phyloP scores from a whole-genome alignment of 2,329 filamentous ascomycete genomes.

The Calonectria honghensis region DNA sequence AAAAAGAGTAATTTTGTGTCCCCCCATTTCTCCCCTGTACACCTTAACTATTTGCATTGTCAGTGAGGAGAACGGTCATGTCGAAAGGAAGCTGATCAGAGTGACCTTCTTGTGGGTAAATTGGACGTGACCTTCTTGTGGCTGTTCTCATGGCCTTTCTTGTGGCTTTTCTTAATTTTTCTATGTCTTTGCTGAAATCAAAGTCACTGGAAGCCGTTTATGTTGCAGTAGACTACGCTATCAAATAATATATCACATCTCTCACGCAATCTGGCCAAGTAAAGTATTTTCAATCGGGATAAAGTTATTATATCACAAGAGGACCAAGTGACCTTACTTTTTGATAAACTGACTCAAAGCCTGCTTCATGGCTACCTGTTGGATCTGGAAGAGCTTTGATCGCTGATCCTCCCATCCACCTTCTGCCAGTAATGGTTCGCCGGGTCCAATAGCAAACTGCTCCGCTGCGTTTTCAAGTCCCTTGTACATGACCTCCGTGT shows the following conservation, averaged over 20 bases:
- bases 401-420: constrained; percentile 45
- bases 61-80: background rate
- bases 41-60: background rate
- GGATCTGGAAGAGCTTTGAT: constrained; percentile 40
- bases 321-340: background rate
- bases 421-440: constrained; percentile 42
- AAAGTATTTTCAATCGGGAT: background rate
- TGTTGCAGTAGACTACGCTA: background rate
- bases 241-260: background rate
- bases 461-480: constrained; percentile 39
- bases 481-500: constrained; percentile 61
- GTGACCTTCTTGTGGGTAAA: background rate
- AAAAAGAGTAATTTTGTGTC: background rate
- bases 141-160: background rate
- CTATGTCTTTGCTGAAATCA: background rate
- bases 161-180: background rate
- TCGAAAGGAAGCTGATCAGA: background rate
- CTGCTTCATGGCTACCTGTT: constrained; percentile 34
- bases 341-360: constrained; percentile 25
- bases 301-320: background rate
- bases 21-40: background rate
- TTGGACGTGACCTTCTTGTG: background rate
- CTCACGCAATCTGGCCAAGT: too few relatives aligned
- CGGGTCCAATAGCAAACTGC: constrained; percentile 47
- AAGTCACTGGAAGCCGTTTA: background rate